These are phyloP conservation scores for Vishniacozyma victoriae DNA, from an alignment of 768 basidiomycete genomes.

Conservation along the genomic window DNA sequence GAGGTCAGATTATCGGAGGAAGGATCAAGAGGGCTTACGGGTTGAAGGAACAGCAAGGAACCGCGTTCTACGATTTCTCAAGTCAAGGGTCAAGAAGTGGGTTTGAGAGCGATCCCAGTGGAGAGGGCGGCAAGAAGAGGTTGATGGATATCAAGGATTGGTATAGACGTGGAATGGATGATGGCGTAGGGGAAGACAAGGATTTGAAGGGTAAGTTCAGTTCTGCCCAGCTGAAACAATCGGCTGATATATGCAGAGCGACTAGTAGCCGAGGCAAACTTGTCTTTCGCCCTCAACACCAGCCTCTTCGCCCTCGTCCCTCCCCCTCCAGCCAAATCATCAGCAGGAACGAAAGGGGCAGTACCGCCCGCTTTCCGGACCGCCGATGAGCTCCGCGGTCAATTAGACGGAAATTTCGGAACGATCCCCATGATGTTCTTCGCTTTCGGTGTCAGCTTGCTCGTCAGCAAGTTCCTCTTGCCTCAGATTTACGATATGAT, in stretches of 20 bases:
- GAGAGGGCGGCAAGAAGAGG: constrained; percentile 29
- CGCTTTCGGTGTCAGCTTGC: no score
- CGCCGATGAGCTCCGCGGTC: no score
- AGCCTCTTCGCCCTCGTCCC: constrained; percentile 36
- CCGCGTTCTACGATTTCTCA: constrained; percentile 57
- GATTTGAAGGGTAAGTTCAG: constrained; percentile 50
- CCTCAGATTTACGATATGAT: no score
- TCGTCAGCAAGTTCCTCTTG: constrained; percentile 11
- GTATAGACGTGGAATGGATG: constrained; percentile 38
- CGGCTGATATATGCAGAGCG: not conserved
- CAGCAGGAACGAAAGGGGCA: no score
- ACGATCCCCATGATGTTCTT: no score
- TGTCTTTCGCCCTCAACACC: constrained; percentile 37
- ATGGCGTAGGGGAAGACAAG: constrained; percentile 36
- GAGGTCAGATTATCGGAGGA: constrained; percentile 65
- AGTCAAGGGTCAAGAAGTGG: constrained; percentile 55
- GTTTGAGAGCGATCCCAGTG: constrained; percentile 7
- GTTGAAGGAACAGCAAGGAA: constrained; percentile 57
- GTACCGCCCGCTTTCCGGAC: no score
- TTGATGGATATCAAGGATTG: constrained; percentile 68
- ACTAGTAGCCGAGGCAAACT: constrained; percentile 37
- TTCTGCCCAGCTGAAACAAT: constrained; percentile 39
- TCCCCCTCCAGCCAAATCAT: constrained; percentile 6
- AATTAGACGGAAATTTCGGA: no score
- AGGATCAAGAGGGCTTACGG: constrained; percentile 63